Evolutionary conservation across 208 protist species (phyloP), one percentile per base, ranked within the genome.

Genomic region (Crithidia mellificae): DNA sequence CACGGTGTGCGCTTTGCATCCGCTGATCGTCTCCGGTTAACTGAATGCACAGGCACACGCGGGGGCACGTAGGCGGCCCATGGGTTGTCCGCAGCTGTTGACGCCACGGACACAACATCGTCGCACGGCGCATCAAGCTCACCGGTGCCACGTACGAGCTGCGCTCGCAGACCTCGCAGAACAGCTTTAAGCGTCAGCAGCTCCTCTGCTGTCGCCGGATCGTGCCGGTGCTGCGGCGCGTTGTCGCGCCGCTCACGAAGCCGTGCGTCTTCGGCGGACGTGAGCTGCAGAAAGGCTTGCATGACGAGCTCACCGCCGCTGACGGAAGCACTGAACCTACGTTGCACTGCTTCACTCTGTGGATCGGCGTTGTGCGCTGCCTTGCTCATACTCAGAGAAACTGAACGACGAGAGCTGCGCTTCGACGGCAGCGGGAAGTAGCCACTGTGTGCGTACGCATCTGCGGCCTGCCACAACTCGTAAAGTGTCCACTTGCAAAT

Each of bases 211-310:
- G 38, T 25, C 2, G 30, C 9, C 2, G 38, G 7, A 15, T 41
- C 47, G 19, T 49, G 20, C 24, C n/a, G 46, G 2, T 20, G 2
- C 44, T 52, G 4, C 11, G 20, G 55, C 36, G n/a, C 32, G 20
- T 43, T 41, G 22, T 46, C 25, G 15, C 29, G 30, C 32, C 49
- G 55, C 38, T 34, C 34, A 9, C 38, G 50, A 29, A 74, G 11
- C 43, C 68, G 68, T 1, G 61, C 38, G 36, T 74, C 69, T 34
- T 74, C 69, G 22, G 17, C n/a, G 0, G 69, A 74, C 8, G 68
- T 38, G 14, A 63, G 12, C 17, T 43, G 39, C 20, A 74, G 27
- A 38, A 74, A 62, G 17, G 52, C 30, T 22, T 63, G 41, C 44
- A 74, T 63, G 36, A 74, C 69, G 27, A 74, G 11, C 0, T 25